phyloP scores from a whole-genome alignment of 1,284 basidiomycete genomes.

The Waitea zeae region DNA sequence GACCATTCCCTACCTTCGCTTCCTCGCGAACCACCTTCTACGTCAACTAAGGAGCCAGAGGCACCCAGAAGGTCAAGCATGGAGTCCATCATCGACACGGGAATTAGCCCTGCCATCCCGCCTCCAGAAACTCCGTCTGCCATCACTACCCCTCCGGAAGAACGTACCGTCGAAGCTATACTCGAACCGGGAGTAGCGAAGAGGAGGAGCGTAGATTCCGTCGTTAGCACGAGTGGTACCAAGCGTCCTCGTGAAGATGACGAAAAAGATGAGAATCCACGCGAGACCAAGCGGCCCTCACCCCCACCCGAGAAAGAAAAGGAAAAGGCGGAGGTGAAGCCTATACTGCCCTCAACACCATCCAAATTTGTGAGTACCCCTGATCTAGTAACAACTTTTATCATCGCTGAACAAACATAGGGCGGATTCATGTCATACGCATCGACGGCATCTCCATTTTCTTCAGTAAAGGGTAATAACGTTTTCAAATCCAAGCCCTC shows the following conservation, averaged over 20 bases:
- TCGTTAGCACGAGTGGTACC: conserved; percentile 19
- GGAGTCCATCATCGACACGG: not conserved
- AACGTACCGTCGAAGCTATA: conserved; percentile 40
- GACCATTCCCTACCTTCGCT: not conserved
- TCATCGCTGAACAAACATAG: conserved; percentile 1
- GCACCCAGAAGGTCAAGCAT: too few relatives aligned
- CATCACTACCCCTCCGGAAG: conserved; percentile 16
- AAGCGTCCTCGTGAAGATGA: conserved; percentile 38
- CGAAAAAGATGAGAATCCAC: conserved; percentile 36
- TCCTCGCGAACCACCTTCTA: too few relatives aligned
- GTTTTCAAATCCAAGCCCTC: conserved; percentile 25
- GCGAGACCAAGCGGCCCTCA: conserved; percentile 43
- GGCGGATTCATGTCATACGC: conserved; percentile 62
- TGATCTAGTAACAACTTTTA: not conserved
- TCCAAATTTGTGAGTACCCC: conserved; percentile 28
- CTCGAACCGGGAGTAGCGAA: too few relatives aligned
- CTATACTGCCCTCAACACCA: conserved; percentile 14
- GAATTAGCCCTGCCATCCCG: not conserved
- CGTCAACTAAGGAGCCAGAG: too few relatives aligned
- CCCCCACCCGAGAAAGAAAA: conserved; percentile 42
- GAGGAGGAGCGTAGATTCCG: conserved; percentile 21
- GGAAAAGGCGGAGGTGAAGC: conserved; percentile 5
- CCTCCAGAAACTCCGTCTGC: too few relatives aligned
- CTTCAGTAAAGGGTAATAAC: conserved; percentile 46
- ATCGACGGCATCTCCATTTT: conserved; percentile 50